Conservation (phyloP, 495 filamentous ascomycete genomes). For the Penicillium longicatenatum region DNA sequence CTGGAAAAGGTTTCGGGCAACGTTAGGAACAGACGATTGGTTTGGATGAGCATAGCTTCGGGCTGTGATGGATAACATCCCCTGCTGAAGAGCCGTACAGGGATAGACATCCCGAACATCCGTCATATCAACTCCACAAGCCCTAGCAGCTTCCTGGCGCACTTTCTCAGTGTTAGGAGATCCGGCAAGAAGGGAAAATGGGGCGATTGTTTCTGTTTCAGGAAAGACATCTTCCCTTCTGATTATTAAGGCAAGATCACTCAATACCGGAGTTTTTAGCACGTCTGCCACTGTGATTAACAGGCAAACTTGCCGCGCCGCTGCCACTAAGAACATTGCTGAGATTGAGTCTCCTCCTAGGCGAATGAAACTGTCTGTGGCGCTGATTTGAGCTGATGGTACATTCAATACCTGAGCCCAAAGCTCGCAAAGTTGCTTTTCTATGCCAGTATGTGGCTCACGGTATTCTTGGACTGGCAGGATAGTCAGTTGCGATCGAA, state of each 20-base stretch:
- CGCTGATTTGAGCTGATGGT: background rate
- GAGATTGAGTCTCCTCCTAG: background rate
- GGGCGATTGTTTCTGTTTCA: background rate
- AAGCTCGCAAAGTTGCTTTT: background rate
- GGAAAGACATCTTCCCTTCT: too few species aligned
- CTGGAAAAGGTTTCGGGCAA: background rate
- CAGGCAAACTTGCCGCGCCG: background rate
- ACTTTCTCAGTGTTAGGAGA: too few species aligned
- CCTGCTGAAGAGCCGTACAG: conserved; percentile 1
- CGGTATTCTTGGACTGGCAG: too few species aligned
- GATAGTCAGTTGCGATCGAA: too few species aligned
- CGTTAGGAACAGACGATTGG: too few species aligned
- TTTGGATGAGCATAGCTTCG: too few species aligned
- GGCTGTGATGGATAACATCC: background rate
- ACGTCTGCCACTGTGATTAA: background rate
- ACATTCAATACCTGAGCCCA: background rate
- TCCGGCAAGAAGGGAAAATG: background rate
- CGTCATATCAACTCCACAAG: background rate
- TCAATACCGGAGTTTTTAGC: background rate
- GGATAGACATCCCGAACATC: conserved; percentile 8
- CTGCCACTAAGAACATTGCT: background rate
- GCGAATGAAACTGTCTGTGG: background rate
- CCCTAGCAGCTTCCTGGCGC: background rate
- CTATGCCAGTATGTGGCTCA: too few species aligned
- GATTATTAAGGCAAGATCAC: background rate